Conservation (phyloP, 805 yeast species). For the Kurtzmaniella cleridarum region DNA sequence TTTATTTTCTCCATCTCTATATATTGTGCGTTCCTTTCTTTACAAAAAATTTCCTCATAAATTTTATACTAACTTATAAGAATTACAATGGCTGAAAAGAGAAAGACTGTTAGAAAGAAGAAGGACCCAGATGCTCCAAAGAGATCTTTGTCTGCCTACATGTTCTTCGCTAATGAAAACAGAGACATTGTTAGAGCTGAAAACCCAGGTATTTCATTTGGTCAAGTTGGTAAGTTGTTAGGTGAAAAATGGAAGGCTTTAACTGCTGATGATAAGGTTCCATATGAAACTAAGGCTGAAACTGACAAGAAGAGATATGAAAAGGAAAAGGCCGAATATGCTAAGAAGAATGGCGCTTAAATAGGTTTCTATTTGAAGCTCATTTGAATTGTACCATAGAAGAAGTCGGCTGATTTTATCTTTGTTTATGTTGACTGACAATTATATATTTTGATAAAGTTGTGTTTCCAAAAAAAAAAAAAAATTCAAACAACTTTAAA, state of each 20-base stretch:
- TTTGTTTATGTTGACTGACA: background rate
- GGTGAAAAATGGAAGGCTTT: constrained; percentile 98
- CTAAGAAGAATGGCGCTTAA: constrained; percentile 26
- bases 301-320: constrained; percentile 98
- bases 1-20: background rate
- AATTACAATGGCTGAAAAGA: constrained; percentile 30
- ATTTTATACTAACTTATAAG: constrained; percentile 6
- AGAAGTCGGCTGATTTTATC: background rate
- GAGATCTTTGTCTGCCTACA: constrained; percentile 96
- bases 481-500: background rate
- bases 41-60: background rate
- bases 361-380: background rate
- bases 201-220: constrained; percentile 94
- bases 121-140: constrained; percentile 97
- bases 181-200: constrained; percentile 94
- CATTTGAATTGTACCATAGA: constrained; percentile 3
- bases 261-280: constrained; percentile 73
- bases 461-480: constrained; percentile 1
- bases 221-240: constrained; percentile 89
- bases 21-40: background rate
- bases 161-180: constrained; percentile 97
- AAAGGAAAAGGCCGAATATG: constrained; percentile 86
- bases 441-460: background rate
- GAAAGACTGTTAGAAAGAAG: constrained; percentile 42
- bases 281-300: constrained; percentile 90